phyloP scores from a whole-genome alignment of 2,329 filamentous ascomycete genomes.

The Pseudogymnoascus sp. region DNA sequence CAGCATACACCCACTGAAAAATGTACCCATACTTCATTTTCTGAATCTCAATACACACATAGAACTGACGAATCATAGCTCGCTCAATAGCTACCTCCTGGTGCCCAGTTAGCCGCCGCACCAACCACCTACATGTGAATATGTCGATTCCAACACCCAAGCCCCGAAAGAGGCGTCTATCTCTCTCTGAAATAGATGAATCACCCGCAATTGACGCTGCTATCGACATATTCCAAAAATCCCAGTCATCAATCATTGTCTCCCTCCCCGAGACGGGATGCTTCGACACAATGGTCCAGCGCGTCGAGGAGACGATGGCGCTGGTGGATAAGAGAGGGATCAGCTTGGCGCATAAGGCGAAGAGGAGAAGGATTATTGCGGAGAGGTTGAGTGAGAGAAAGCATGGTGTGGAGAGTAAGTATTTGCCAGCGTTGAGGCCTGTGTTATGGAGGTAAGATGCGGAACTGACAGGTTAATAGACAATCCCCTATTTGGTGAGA shows the following conservation, averaged over 20 bases:
- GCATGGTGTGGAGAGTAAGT: background rate
- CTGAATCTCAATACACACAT: background rate
- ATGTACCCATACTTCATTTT: background rate
- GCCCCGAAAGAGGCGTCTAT: background rate
- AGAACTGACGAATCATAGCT: background rate
- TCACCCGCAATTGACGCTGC: background rate
- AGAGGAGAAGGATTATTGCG: background rate
- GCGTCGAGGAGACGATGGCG: background rate
- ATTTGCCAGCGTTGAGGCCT: background rate
- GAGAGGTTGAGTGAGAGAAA: background rate
- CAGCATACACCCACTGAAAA: background rate
- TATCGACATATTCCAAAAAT: background rate
- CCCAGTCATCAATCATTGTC: background rate
- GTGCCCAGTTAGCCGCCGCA: background rate
- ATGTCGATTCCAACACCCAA: background rate
- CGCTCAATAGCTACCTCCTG: background rate
- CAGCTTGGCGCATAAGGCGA: background rate
- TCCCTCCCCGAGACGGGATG: background rate
- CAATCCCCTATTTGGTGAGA: background rate
- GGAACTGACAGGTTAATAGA: background rate
- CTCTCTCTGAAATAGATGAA: background rate
- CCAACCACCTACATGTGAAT: background rate
- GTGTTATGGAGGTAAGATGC: background rate
- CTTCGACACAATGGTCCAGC: background rate
- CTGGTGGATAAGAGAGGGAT: background rate